Evolutionary conservation across 768 basidiomycete species (phyloP).

Genomic region (Leccinum incarnatum): DNA sequence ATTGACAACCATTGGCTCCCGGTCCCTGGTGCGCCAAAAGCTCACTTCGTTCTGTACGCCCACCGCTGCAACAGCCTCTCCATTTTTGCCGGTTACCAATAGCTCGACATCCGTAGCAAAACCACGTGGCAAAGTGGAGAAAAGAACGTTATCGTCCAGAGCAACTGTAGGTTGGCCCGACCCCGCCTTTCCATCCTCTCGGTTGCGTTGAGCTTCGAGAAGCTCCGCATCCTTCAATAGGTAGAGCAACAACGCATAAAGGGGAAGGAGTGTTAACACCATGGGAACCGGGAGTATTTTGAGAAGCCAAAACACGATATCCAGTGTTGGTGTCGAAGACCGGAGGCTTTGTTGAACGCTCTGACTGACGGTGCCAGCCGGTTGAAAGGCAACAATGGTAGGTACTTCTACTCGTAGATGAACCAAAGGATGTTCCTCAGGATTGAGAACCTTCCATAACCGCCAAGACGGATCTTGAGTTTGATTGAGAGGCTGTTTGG

Average conservation of each 20-base stretch:
- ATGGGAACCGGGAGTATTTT: slow-evolving; percentile 88
- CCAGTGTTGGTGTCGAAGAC: slow-evolving; percentile 47
- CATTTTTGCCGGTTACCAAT: slow-evolving; percentile 66
- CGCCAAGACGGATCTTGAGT: slow-evolving; percentile 54
- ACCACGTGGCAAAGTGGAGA: slow-evolving; percentile 74
- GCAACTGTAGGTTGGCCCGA: slow-evolving; percentile 24
- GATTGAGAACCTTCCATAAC: slow-evolving; percentile 79
- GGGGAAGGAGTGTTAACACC: slow-evolving; percentile 62
- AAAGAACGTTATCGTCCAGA: slow-evolving; percentile 47
- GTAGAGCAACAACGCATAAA: slow-evolving; percentile 80
- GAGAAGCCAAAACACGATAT: slow-evolving; percentile 66
- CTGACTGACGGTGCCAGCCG: slow-evolving; percentile 33
- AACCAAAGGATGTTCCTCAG: slow-evolving; percentile 57
- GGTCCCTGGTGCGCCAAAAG: slow-evolving; percentile 57
- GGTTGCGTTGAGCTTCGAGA: slow-evolving; percentile 78
- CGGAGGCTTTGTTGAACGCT: slow-evolving; percentile 36
- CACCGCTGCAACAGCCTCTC: slow-evolving; percentile 63
- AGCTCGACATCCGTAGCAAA: slow-evolving; percentile 83
- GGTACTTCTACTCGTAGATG: slow-evolving; percentile 83
- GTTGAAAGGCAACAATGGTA: slow-evolving; percentile 64
- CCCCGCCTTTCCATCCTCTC: slow-evolving; percentile 43
- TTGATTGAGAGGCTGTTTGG: slow-evolving; percentile 29
- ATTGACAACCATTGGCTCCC: slow-evolving; percentile 45
- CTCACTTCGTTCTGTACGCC: slow-evolving; percentile 76
- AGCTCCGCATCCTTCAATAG: slow-evolving; percentile 90